These are phyloP conservation scores for Jatropha podagrica DNA, from an alignment of 441 rosid genomes.

Conservation along the genomic window DNA sequence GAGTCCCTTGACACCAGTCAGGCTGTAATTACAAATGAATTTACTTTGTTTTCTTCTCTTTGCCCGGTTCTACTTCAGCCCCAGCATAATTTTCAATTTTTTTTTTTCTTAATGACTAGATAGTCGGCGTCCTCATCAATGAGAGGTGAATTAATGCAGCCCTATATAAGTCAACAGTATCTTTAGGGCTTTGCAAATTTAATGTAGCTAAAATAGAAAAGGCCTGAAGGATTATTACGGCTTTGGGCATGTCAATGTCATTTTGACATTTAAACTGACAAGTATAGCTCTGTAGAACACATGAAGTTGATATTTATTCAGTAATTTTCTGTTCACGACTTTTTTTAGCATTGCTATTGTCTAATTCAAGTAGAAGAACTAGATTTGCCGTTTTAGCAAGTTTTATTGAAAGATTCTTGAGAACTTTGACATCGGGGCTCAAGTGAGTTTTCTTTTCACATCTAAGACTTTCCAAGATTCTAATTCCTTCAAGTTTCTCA, in stretches of 20 bases:
- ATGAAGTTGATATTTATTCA: no score
- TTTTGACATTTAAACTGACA: background rate
- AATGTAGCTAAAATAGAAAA: background rate
- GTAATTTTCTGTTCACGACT: no score
- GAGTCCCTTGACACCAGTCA: background rate
- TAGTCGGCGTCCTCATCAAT: background rate
- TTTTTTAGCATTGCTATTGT: no score
- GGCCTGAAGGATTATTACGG: background rate
- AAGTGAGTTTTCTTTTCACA: background rate
- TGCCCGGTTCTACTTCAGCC: background rate
- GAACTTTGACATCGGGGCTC: background rate
- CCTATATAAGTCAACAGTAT: background rate
- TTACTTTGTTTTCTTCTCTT: background rate
- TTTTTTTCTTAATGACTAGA: background rate
- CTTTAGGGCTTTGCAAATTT: background rate
- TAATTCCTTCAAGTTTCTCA: background rate
- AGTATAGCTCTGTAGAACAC: background rate
- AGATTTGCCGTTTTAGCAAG: no score
- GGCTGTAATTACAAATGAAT: background rate
- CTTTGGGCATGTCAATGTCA: background rate
- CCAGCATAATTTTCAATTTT: background rate
- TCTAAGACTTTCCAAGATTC: background rate
- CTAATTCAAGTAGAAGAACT: no score
- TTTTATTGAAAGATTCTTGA: background rate
- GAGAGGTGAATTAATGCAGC: background rate